Conservation (phyloP, 2,329 filamentous ascomycete species). For the Fusarium nematophilum region DNA sequence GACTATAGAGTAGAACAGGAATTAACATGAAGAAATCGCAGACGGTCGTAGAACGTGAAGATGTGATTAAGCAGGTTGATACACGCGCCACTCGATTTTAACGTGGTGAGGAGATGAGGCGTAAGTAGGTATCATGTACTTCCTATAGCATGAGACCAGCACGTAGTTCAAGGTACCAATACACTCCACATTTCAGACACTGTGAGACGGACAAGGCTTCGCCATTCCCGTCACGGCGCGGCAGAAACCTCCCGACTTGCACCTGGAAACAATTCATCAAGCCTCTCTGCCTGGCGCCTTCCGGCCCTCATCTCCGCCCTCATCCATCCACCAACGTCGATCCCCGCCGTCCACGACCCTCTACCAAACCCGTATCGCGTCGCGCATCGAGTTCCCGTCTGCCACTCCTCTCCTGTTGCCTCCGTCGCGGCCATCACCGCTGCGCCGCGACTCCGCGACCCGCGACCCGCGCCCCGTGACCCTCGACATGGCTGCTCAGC, state of each 20-base stretch:
- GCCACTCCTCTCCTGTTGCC: slow-evolving; percentile 38
- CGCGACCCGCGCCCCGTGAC: slow-evolving; percentile 39
- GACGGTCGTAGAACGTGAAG: too few species aligned
- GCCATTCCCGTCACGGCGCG: slow-evolving; percentile 33
- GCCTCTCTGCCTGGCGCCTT: slow-evolving; percentile 33
- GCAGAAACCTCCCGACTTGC: slow-evolving; percentile 41
- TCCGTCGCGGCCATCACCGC: slow-evolving; percentile 52
- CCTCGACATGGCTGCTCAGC: slow-evolving; percentile 57
- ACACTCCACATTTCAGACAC: slow-evolving; percentile 20
- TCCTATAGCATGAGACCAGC: too few species aligned
- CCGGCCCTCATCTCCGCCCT: slow-evolving; percentile 12
- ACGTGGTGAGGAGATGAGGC: too few species aligned
- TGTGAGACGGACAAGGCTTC: slow-evolving; percentile 27
- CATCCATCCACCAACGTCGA: slow-evolving; percentile 22
- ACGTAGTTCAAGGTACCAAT: slow-evolving; percentile 19
- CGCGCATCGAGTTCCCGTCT: slow-evolving; percentile 28
- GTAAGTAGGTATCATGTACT: too few species aligned
- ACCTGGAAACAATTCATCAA: slow-evolving; percentile 32
- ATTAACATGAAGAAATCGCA: too few species aligned
- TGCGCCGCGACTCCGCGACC: slow-evolving; percentile 45
- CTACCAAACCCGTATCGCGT: slow-evolving; percentile 14
- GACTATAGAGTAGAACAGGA: too few species aligned
- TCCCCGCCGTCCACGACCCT: slow-evolving; percentile 24
- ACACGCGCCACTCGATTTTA: too few species aligned
- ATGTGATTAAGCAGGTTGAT: too few species aligned